Evolutionary conservation across 2,329 filamentous ascomycete species (phyloP).

Genomic region (Aureobasidium uvarum): DNA sequence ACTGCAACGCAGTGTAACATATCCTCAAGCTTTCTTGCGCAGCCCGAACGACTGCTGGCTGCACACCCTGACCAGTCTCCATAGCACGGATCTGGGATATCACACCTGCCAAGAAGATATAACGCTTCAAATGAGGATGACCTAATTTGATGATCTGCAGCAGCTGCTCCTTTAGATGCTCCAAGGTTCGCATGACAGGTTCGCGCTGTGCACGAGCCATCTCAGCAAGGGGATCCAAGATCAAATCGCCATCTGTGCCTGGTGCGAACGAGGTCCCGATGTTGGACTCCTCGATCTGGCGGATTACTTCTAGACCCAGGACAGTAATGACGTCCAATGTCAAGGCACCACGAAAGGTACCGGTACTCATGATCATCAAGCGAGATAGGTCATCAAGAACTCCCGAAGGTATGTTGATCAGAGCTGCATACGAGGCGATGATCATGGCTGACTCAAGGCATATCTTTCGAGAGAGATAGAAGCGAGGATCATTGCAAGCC

Average conservation of each 20-base stretch:
- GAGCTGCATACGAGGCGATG: background rate
- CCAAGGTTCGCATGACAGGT: no score
- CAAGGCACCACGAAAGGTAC: background rate
- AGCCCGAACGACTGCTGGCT: background rate
- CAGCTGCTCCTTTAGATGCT: no score
- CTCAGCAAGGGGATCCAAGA: no score
- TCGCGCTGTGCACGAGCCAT: no score
- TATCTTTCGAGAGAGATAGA: background rate
- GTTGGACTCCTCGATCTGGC: background rate
- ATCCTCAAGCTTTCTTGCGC: background rate
- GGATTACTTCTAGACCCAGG: background rate
- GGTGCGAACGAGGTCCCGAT: no score
- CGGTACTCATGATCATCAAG: background rate
- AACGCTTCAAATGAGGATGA: background rate
- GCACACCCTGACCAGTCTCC: background rate
- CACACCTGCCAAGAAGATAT: background rate
- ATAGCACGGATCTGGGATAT: background rate
- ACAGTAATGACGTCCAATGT: background rate
- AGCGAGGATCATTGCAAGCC: background rate
- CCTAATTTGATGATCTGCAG: no score
- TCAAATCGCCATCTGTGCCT: no score
- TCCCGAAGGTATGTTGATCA: background rate
- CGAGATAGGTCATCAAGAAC: background rate
- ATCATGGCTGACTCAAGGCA: background rate
- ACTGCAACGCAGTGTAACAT: background rate